Evolutionary conservation across 208 protist genomes (phyloP).

Genomic region (Tritrichomonas musculus): DNA sequence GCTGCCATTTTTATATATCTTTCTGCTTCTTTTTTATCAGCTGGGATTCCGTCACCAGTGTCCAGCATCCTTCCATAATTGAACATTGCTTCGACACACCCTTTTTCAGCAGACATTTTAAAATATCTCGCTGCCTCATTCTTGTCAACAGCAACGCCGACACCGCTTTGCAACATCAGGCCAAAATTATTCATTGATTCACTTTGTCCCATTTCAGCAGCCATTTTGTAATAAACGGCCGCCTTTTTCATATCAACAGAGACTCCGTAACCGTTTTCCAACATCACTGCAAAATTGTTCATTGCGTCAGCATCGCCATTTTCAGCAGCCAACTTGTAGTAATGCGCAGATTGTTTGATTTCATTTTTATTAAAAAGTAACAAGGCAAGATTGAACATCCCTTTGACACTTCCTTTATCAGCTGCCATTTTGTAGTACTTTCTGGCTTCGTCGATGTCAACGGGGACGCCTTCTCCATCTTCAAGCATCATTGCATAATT

Average conservation of each 20-base stretch:
- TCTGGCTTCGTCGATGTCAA: background rate
- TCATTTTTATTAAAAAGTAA: too few species aligned
- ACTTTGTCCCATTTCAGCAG: background rate
- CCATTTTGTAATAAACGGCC: background rate
- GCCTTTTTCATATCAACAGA: background rate
- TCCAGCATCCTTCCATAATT: background rate
- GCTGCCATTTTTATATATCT: background rate
- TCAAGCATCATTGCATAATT: background rate
- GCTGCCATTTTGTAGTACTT: background rate
- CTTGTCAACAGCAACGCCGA: background rate
- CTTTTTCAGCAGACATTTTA: background rate
- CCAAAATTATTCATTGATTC: background rate
- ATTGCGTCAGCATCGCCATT: background rate
- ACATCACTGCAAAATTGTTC: background rate
- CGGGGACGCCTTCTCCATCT: background rate
- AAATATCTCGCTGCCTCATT: background rate
- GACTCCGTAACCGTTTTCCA: background rate
- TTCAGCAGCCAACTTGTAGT: background rate
- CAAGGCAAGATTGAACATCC: background rate
- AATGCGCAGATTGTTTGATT: background rate
- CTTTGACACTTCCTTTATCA: background rate
- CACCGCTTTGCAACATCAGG: background rate
- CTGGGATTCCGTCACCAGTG: background rate
- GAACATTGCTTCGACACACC: background rate
- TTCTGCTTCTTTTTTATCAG: background rate